These are phyloP conservation scores for Trichoderma breve DNA, from an alignment of 2,329 filamentous ascomycete species.

Conservation along the genomic window DNA sequence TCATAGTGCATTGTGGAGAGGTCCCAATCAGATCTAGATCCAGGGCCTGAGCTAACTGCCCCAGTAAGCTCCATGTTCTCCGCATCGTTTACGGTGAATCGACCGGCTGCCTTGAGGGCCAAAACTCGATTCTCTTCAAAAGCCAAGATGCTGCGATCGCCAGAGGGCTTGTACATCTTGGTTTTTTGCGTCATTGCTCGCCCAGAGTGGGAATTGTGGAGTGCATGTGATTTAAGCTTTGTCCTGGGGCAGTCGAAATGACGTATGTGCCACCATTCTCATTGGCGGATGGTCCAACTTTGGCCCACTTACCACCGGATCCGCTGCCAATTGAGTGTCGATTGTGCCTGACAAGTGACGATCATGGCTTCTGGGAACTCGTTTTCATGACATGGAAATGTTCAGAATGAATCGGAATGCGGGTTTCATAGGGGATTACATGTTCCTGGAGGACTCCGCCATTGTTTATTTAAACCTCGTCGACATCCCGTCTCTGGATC, in stretches of 20 bases:
- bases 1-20: constrained; percentile 7
- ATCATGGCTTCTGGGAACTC: neutral
- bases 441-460: neutral
- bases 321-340: constrained; percentile 11
- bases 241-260: neutral
- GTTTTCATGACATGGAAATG: neutral
- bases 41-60: neutral
- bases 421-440: neutral
- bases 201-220: neutral
- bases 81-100: neutral
- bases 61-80: neutral
- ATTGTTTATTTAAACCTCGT: constrained; percentile 23
- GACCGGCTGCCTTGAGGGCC: neutral
- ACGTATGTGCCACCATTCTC: neutral
- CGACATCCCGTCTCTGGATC: neutral
- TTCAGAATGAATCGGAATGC: neutral
- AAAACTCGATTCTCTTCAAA: neutral
- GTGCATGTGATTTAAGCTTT: constrained; percentile 12
- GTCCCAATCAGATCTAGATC: constrained; percentile 1
- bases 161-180: neutral
- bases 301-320: neutral
- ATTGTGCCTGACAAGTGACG: constrained; percentile 3
- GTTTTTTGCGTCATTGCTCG: neutral
- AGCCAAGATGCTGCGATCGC: neutral
- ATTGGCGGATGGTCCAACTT: neutral